A percentile compares a stretch with the other conserved stretches of the same genome.
Evolutionary conservation across 2,329 filamentous ascomycete species (phyloP).

Genomic region (Pseudopyrenochaeta lycopersici): DNA sequence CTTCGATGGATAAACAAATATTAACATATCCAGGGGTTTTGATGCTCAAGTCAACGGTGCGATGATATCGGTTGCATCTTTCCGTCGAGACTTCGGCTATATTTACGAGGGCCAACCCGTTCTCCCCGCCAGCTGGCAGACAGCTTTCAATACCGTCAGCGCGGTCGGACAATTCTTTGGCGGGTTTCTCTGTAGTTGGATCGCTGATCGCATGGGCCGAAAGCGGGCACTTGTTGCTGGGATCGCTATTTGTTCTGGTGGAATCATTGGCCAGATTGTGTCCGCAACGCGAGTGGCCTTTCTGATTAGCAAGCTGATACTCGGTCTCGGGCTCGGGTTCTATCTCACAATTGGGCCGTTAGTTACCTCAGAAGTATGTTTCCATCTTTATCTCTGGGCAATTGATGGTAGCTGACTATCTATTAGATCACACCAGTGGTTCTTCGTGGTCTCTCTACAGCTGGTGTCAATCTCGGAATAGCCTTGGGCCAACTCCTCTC

Average conservation of each 20-base stretch:
- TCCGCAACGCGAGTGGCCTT: slow-evolving; percentile 50
- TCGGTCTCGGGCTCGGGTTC: slow-evolving; percentile 21
- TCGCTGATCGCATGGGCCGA: slow-evolving; percentile 48
- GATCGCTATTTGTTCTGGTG: slow-evolving; percentile 37
- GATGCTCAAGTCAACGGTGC: slow-evolving; percentile 71
- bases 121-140: slow-evolving; percentile 52
- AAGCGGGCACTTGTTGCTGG: slow-evolving; percentile 21
- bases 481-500: slow-evolving; percentile 69
- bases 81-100: slow-evolving; percentile 65
- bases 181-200: slow-evolving; percentile 52
- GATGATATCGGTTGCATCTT: slow-evolving; percentile 65
- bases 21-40: slow-evolving; percentile 50
- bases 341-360: slow-evolving; percentile 27
- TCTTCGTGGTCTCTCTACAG: slow-evolving; percentile 66
- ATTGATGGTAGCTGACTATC: neutral
- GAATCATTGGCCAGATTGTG: slow-evolving; percentile 71
- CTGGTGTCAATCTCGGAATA: slow-evolving; percentile 70
- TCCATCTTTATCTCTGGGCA: neutral
- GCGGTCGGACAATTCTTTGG: slow-evolving; percentile 67
- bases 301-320: slow-evolving; percentile 19
- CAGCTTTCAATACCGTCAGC: slow-evolving; percentile 58
- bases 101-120: slow-evolving; percentile 33
- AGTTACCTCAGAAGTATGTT: slow-evolving; percentile 14
- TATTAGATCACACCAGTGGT: slow-evolving; percentile 61
- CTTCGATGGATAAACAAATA: neutral